Percentiles rank a stretch among this genome's conserved stretches.
phyloP scores from a whole-genome alignment of 1,284 basidiomycete species.

The Mycosarcoma maydis region DNA sequence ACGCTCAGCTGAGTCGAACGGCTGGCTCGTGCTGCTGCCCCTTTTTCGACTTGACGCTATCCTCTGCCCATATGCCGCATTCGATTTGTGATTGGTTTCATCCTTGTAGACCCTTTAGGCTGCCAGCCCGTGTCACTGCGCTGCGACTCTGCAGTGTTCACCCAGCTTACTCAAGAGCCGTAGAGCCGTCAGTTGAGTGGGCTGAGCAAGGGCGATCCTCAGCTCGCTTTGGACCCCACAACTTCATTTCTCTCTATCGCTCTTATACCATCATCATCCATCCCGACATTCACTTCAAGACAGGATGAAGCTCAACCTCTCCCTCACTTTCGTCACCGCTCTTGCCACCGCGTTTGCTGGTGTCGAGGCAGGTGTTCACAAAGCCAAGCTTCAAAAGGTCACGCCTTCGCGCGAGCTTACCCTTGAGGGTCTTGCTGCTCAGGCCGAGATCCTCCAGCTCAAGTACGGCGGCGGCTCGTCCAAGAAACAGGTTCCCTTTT shows the following conservation, averaged over 20 bases:
- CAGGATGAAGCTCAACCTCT: constrained; percentile 63
- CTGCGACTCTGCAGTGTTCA: too few species aligned
- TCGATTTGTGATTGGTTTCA: too few species aligned
- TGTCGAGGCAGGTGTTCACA: constrained; percentile 68
- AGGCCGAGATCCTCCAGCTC: constrained; percentile 68
- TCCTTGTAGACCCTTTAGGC: background rate
- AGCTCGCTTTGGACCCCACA: constrained; percentile 68
- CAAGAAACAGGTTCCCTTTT: constrained; percentile 59
- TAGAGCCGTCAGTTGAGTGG: too few species aligned
- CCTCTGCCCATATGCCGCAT: constrained; percentile 8
- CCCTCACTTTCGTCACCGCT: constrained; percentile 75
- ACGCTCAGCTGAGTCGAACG: background rate
- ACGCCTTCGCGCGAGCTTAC: constrained; percentile 76
- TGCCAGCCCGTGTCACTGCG: background rate
- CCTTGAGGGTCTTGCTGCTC: constrained; percentile 76
- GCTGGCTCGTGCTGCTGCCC: constrained; percentile 11
- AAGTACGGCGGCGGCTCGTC: constrained; percentile 58
- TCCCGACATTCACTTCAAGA: background rate
- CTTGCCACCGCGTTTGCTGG: constrained; percentile 68
- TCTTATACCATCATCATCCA: constrained; percentile 64
- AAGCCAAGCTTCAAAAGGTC: constrained; percentile 71
- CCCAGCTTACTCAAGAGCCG: too few species aligned
- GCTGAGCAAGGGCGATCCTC: constrained; percentile 11
- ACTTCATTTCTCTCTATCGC: constrained; percentile 77
- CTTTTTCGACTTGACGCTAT: background rate